phyloP scores from a whole-genome alignment of 176 grass and related monocot genomes.

The Ampelocalamus luodianensis region DNA sequence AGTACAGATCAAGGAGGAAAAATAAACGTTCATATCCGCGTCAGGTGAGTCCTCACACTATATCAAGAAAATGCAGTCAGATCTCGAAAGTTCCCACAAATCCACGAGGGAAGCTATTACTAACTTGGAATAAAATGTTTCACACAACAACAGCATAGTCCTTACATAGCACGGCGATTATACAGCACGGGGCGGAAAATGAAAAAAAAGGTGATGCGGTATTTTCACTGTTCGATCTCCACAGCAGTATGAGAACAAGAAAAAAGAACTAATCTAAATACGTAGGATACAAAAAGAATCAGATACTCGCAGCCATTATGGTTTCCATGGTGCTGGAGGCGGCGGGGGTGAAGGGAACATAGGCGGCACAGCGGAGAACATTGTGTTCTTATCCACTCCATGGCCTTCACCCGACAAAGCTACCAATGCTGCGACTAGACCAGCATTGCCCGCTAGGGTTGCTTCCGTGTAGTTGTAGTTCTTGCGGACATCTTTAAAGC shows the following conservation, averaged over 20 bases:
- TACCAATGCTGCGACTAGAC: slow-evolving; percentile 81
- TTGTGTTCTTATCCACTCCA: slow-evolving; percentile 87
- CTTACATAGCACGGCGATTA: slow-evolving; percentile 9
- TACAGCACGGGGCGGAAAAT: not conserved
- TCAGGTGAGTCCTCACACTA: not conserved
- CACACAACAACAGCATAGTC: slow-evolving; percentile 10
- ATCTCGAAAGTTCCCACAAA: not conserved
- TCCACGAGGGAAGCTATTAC: not conserved
- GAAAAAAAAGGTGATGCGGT: slow-evolving; percentile 2
- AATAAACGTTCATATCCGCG: not conserved
- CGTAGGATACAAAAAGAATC: slow-evolving; percentile 29
- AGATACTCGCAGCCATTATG: slow-evolving; percentile 39
- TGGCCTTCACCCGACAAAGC: slow-evolving; percentile 68
- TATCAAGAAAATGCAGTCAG: not conserved
- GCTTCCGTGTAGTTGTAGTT: slow-evolving; percentile 93
- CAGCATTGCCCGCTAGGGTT: slow-evolving; percentile 86
- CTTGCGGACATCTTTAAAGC: slow-evolving; percentile 73
- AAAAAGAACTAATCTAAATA: slow-evolving; percentile 34
- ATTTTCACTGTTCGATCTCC: slow-evolving; percentile 49
- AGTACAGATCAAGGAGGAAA: not conserved
- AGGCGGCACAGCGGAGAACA: slow-evolving; percentile 89
- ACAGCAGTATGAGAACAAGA: slow-evolving; percentile 9
- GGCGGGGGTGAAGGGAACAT: slow-evolving; percentile 89
- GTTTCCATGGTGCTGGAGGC: slow-evolving; percentile 87
- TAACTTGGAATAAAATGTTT: not conserved